Base-by-base conservation (phyloP, 106 monocot genomes). In the Amphibolis antarctica region DNA sequence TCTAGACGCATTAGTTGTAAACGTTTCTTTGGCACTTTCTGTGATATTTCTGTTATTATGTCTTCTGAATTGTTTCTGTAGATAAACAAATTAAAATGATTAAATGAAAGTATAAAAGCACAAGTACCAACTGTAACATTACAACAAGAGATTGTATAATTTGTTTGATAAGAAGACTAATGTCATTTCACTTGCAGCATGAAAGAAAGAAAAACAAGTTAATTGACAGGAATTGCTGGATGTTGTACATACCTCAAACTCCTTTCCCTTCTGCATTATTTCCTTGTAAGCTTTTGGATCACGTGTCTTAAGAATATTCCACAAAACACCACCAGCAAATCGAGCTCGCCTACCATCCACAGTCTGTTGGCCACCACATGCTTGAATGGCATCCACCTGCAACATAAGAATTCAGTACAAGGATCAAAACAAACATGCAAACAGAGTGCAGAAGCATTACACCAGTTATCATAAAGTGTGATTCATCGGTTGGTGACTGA, bases 221-320 rank as follows among this genome's bases (percentile, higher is more conserved):
- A 49, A 19, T 17, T 49, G 3, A 1, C 13, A 49, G n/a, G n/a
- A 49, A 19, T 14, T 49, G 49, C 13, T 49, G 49, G 49, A 49
- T 49, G 49, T 49, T 15, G n/a, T 17, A 12, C 55, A 10, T 83
- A 89, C 94, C 94, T 94, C 94, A 80, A 94, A 89, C 62, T 86
- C 89, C 66, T 56, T 94, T 6, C 89, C 94, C 71, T 94, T 94
- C 12, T 69, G 58, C 94, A 94, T 94, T 43, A 94, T 94, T 78
- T 94, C 86, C 71, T 94, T 94, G 63, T 81, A 94, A 56, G 81
- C 89, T 42, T 86, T 94, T 25, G 89, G 89, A 23, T 94, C 94
- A 52, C 89, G 89, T 46, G 73, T 74, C 75, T 89, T 94, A 55
- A 94, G 75, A 29, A 94, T 86, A 72, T 89, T 94, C 94, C 94